Evolutionary conservation across 768 basidiomycete genomes (phyloP).

Genomic region (Megacollybia marginata): DNA sequence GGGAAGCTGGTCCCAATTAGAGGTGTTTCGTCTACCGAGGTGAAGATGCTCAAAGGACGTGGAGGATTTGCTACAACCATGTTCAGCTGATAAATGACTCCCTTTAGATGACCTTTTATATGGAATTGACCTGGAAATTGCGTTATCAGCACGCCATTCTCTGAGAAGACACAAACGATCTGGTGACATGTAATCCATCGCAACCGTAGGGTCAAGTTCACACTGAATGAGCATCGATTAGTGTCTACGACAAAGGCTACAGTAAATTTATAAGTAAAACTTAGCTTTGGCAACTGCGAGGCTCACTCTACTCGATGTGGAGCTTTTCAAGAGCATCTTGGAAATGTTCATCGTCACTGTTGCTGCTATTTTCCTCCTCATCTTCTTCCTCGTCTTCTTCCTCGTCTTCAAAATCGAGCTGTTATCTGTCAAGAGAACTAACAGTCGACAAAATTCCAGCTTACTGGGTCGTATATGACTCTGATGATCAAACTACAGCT

Average conservation of each 20-base stretch:
- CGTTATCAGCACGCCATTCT: no score
- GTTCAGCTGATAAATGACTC: background rate
- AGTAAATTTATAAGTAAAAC: no score
- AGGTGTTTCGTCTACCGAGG: slow-evolving; percentile 29
- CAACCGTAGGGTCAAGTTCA: no score
- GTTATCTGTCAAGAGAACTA: slow-evolving; percentile 4
- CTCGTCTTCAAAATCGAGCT: slow-evolving; percentile 86
- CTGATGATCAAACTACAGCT: slow-evolving; percentile 92
- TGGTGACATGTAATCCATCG: no score
- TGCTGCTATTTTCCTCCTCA: slow-evolving; percentile 17
- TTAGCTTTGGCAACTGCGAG: no score
- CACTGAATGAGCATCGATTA: no score
- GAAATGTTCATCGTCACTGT: slow-evolving; percentile 40
- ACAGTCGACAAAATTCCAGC: slow-evolving; percentile 22
- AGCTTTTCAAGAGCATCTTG: slow-evolving; percentile 66
- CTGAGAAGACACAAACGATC: no score
- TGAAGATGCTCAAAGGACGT: background rate
- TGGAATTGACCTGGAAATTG: no score
- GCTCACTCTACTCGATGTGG: background rate
- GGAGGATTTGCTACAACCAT: background rate
- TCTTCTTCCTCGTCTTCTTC: slow-evolving; percentile 42
- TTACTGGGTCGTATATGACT: slow-evolving; percentile 90
- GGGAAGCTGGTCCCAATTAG: slow-evolving; percentile 52
- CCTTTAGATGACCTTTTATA: no score
- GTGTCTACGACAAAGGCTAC: no score